These are phyloP conservation scores for Fusarium decemcellulare DNA, from an alignment of 2,329 filamentous ascomycete genomes.

Conservation along the genomic window DNA sequence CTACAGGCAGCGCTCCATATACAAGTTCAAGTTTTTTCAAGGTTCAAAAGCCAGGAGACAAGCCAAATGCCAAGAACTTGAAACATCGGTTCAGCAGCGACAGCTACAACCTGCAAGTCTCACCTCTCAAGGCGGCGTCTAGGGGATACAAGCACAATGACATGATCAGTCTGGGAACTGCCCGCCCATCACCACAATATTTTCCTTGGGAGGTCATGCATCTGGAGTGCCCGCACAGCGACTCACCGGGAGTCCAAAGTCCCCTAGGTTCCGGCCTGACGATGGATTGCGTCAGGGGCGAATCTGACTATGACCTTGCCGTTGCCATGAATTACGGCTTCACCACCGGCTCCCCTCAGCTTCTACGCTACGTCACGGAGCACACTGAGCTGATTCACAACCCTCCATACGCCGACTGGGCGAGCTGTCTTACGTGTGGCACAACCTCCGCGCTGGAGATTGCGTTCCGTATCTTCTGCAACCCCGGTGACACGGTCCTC, in stretches of 20 bases:
- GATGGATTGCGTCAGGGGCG: conserved; percentile 14
- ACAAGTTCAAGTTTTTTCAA: conserved; percentile 5
- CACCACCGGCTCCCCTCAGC: conserved; percentile 77
- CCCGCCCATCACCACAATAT: neutral
- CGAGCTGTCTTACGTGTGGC: conserved; percentile 75
- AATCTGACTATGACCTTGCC: conserved; percentile 36
- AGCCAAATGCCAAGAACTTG: neutral
- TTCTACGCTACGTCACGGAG: conserved; percentile 80
- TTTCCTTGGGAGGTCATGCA: conserved; percentile 2
- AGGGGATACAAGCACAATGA: neutral
- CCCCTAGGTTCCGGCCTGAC: neutral
- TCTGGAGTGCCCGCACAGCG: neutral
- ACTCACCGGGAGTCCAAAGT: neutral
- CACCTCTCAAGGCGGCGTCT: neutral
- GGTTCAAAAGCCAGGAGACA: neutral
- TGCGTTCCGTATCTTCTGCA: conserved; percentile 74
- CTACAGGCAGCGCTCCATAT: conserved; percentile 11
- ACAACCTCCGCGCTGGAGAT: conserved; percentile 79
- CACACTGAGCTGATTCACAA: conserved; percentile 82
- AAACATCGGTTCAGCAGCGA: neutral
- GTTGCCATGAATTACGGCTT: conserved; percentile 84
- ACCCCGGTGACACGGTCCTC: conserved; percentile 75
- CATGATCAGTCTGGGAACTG: conserved; percentile 3
- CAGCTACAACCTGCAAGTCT: neutral
- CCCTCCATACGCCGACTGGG: conserved; percentile 82